Evolutionary conservation across 108 stramenopile species (phyloP), one percentile per base, ranked within the genome.

Genomic region (Fistulifera pelliculosa): DNA sequence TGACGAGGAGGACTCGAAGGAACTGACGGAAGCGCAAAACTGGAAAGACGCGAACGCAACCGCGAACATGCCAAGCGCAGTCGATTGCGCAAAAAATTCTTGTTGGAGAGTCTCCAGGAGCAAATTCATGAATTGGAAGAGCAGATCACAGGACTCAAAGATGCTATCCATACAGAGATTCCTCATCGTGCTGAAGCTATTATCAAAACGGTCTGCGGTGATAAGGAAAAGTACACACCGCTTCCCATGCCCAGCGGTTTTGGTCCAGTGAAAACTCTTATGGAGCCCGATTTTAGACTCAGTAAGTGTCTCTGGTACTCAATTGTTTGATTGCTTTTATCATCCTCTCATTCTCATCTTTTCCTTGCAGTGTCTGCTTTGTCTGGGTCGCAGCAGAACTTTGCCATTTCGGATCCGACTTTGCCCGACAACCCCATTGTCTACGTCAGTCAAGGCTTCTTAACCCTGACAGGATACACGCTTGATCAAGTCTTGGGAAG

Each of bases 371-470:
- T 94, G 88, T 73, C 73, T 7, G 87, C 87, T 1, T 56, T 90
- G 39, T 81, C 80, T 16, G 84, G 82, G 24, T 84, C 82, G 19
- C 90, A 97, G 75, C 98, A 97, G 69, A 96, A 95, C 71, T 99
- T 99, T 73, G 88, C 96, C 43, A 94, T 99, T 61, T 87, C 90
- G 4, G 96, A 99, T 67, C 96, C 96, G 1, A 89, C 75, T 43
- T 73, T 99, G 22, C 94, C 95, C 18, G 95, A 98, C 77, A 95
- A 96, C 70, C 95, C 95, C 28, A 98, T 96, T 59, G 90, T 95
- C 1, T 95, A 92, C 65, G 87, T 87, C 16, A 81, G 79, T 16
- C 87, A 90, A 64, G 92, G 92, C 49, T 98, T 98, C 62, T 63
- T 96, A 43, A 77, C 80, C 52, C 61, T 99, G 27, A 96, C 99